Percentiles rank a stretch among this genome's conserved stretches.
Conservation (phyloP, 805 yeast species). For the Novakomyces olei region DNA sequence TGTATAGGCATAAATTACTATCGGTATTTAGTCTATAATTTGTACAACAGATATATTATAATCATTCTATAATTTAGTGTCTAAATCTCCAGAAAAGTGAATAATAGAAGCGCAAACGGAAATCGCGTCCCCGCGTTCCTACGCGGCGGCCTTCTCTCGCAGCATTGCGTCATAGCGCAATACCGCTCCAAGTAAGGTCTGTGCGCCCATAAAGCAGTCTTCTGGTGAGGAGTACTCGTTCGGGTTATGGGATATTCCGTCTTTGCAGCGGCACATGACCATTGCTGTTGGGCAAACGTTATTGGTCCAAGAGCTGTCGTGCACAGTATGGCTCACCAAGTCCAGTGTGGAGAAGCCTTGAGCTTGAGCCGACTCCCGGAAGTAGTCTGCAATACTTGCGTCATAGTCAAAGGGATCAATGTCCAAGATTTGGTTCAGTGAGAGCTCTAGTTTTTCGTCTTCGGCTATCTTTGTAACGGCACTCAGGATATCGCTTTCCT, state of each 20-base stretch:
- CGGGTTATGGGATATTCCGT: conserved; percentile 47
- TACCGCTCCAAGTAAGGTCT: conserved; percentile 32
- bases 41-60: too few species aligned
- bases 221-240: conserved; percentile 44
- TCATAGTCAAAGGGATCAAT: too few species aligned
- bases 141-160: too few species aligned
- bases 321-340: conserved; percentile 52
- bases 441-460: conserved; percentile 1
- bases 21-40: too few species aligned
- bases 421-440: too few species aligned
- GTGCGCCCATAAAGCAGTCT: conserved; percentile 37
- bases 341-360: conserved; percentile 24
- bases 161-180: conserved; percentile 22
- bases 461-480: conserved; percentile 14
- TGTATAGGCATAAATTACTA: too few species aligned
- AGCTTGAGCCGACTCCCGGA: conserved; percentile 28
- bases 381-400: conserved; percentile 36
- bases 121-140: too few species aligned
- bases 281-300: conserved; percentile 42
- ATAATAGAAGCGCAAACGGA: too few species aligned
- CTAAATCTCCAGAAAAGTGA: too few species aligned
- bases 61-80: too few species aligned
- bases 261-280: conserved; percentile 49
- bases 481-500: conserved; percentile 19
- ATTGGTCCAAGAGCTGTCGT: conserved; percentile 43